phyloP scores from a whole-genome alignment of 2,329 filamentous ascomycete genomes.

The Cladophialophora bantiana region DNA sequence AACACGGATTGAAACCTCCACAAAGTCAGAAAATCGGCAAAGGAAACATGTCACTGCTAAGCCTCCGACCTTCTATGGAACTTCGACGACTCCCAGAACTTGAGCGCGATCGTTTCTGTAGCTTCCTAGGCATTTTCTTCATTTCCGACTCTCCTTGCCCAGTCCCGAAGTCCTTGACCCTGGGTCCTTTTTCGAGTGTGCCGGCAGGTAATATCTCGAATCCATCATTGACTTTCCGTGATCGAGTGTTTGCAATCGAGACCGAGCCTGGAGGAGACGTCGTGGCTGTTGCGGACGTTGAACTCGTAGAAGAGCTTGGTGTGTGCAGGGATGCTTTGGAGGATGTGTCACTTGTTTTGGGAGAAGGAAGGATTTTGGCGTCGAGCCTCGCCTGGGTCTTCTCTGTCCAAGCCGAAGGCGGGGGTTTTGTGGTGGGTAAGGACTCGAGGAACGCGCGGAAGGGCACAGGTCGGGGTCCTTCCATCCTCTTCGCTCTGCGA shows the following conservation, averaged over 20 bases:
- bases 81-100: conserved; percentile 27
- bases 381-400: conserved; percentile 37
- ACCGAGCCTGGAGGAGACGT: conserved; percentile 24
- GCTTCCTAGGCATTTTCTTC: conserved; percentile 31
- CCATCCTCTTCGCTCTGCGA: conserved; percentile 31
- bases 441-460: conserved; percentile 39
- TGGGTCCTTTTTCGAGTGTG: conserved; percentile 30
- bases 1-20: conserved; percentile 14
- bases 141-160: conserved; percentile 24
- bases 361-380: conserved; percentile 28
- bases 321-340: conserved; percentile 32
- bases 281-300: conserved; percentile 20
- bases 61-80: conserved; percentile 27
- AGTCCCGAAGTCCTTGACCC: conserved; percentile 34
- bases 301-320: conserved; percentile 33
- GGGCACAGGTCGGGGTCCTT: conserved; percentile 33
- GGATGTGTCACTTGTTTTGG: conserved; percentile 27
- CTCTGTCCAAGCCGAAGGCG: conserved; percentile 39
- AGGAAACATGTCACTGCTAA: conserved; percentile 27
- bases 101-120: conserved; percentile 33
- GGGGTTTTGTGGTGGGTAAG: conserved; percentile 27
- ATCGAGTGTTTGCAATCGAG: conserved; percentile 34
- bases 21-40: conserved; percentile 29
- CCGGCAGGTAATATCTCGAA: conserved; percentile 40
- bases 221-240: conserved; percentile 35